Conservation (phyloP, 352 stramenopile genomes). For the Globisporangium solare region DNA sequence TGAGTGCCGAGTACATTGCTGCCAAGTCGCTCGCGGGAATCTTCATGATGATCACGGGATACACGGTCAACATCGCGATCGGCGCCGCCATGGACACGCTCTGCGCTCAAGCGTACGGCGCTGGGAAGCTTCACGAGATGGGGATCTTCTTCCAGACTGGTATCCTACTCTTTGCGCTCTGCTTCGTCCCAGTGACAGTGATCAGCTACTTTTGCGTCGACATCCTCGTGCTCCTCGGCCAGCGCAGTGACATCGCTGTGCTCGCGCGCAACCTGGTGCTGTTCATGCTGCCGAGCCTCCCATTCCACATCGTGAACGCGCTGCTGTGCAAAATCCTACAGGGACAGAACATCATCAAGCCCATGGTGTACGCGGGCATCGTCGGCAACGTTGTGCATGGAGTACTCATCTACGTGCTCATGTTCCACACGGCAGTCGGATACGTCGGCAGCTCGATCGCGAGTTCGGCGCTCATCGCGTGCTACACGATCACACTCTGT, state of each 20-base stretch:
- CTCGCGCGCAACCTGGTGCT: slow-evolving; percentile 64
- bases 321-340: slow-evolving; percentile 84
- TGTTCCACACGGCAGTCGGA: slow-evolving; percentile 72
- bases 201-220: slow-evolving; percentile 75
- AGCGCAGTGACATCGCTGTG: slow-evolving; percentile 58
- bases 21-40: slow-evolving; percentile 65
- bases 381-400: slow-evolving; percentile 77
- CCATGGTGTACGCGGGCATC: slow-evolving; percentile 77
- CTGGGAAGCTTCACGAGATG: slow-evolving; percentile 82
- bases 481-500: slow-evolving; percentile 60
- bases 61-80: slow-evolving; percentile 79
- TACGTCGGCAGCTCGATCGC: slow-evolving; percentile 80
- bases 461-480: slow-evolving; percentile 41
- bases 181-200: slow-evolving; percentile 54
- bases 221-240: slow-evolving; percentile 69
- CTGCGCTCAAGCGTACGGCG: slow-evolving; percentile 77
- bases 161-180: slow-evolving; percentile 55
- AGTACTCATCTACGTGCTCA: slow-evolving; percentile 80
- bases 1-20: slow-evolving; percentile 77
- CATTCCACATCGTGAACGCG: slow-evolving; percentile 77
- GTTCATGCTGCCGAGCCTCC: slow-evolving; percentile 71
- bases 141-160: slow-evolving; percentile 86
- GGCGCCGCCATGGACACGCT: slow-evolving; percentile 88
- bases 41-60: slow-evolving; percentile 82
- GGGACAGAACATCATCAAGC: slow-evolving; percentile 79